phyloP scores from a whole-genome alignment of 2,329 filamentous ascomycete species.

The Tolypocladium album region DNA sequence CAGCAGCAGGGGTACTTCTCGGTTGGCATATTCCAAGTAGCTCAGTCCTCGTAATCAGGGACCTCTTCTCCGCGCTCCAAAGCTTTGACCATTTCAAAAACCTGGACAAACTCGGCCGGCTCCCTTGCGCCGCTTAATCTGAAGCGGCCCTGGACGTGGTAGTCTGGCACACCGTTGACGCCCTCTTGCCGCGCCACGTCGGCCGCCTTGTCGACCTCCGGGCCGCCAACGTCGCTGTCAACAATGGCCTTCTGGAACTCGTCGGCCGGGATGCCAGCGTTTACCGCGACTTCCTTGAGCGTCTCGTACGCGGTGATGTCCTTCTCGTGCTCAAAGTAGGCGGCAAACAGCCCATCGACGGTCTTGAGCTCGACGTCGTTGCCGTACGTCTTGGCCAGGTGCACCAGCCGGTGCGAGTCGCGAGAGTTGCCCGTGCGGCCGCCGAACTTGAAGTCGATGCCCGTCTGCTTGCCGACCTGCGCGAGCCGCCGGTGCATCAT shows the following conservation, averaged over 20 bases:
- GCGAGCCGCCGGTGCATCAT: constrained; percentile 18
- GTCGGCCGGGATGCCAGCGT: constrained; percentile 34
- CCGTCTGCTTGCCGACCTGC: constrained; percentile 19
- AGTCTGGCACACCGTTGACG: constrained; percentile 61
- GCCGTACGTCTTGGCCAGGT: constrained; percentile 37
- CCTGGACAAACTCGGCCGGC: constrained; percentile 48
- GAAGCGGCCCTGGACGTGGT: constrained; percentile 57
- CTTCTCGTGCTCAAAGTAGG: constrained; percentile 30
- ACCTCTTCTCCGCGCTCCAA: constrained; percentile 6
- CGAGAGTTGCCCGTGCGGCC: constrained; percentile 32
- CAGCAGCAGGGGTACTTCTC: not conserved
- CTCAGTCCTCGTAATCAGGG: not conserved
- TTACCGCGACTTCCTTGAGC: constrained; percentile 21
- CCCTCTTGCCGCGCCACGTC: constrained; percentile 15
- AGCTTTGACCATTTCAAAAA: constrained; percentile 50
- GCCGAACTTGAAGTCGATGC: constrained; percentile 40
- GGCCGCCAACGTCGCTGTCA: constrained; percentile 36
- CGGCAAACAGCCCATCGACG: constrained; percentile 30
- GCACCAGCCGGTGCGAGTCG: constrained; percentile 36
- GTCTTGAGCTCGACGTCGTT: constrained; percentile 45
- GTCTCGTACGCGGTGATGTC: constrained; percentile 31
- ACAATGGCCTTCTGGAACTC: constrained; percentile 25
- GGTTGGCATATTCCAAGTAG: not conserved
- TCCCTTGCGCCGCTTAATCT: constrained; percentile 61
- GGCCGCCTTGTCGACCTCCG: constrained; percentile 20